Percentiles rank a stretch among this genome's conserved stretches.
phyloP scores from a whole-genome alignment of 805 yeast genomes.

The Candida multigemmis region DNA sequence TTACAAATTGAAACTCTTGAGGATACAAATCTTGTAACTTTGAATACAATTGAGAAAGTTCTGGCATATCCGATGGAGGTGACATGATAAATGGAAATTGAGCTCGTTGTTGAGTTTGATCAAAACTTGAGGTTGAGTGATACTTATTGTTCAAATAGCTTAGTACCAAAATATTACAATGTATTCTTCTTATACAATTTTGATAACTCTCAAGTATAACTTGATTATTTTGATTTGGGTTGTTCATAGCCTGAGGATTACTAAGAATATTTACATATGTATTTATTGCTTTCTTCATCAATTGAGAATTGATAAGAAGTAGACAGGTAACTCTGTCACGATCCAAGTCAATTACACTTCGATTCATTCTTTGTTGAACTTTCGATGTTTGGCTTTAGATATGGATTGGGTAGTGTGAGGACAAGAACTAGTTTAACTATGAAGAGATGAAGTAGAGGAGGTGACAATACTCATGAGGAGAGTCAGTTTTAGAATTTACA shows the following conservation, averaged over 20 bases:
- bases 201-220: constrained; percentile 25
- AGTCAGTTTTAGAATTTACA: too few relatives aligned
- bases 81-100: constrained; percentile 42
- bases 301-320: constrained; percentile 31
- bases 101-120: constrained; percentile 14
- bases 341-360: constrained; percentile 14
- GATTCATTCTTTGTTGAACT: not conserved
- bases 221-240: constrained; percentile 21
- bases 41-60: constrained; percentile 38
- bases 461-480: too few relatives aligned
- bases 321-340: constrained; percentile 34
- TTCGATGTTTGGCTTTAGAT: not conserved
- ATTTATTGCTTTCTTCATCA: constrained; percentile 30
- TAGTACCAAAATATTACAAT: constrained; percentile 32
- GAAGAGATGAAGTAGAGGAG: too few relatives aligned
- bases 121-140: constrained; percentile 19
- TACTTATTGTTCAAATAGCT: constrained; percentile 29
- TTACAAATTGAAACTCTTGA: constrained; percentile 39
- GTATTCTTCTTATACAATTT: constrained; percentile 31
- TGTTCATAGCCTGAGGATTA: constrained; percentile 24
- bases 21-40: constrained; percentile 42
- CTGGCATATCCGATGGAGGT: constrained; percentile 50
- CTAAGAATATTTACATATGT: constrained; percentile 25
- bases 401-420: not conserved
- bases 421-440: too few relatives aligned